Percentiles rank a stretch among this genome's conserved stretches.
Evolutionary conservation across 352 stramenopile species (phyloP).

Genomic region (Globisporangium ultimum): DNA sequence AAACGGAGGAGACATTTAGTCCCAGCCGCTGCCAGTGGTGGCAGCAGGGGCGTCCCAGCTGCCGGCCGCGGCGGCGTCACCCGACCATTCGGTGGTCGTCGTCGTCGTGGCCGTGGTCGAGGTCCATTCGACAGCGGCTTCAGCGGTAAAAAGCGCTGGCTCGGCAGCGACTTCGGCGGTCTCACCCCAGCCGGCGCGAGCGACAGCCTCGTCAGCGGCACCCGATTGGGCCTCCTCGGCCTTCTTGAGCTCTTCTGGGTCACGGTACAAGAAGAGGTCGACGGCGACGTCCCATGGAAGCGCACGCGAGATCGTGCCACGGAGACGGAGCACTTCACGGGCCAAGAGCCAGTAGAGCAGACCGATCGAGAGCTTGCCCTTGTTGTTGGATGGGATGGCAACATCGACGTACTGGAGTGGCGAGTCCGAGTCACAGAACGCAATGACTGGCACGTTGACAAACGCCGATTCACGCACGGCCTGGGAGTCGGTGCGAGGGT

Average conservation of each 20-base stretch:
- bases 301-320: conserved; percentile 94
- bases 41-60: conserved; percentile 57
- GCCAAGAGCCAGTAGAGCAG: conserved; percentile 99
- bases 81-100: conserved; percentile 72
- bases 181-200: conserved; percentile 73
- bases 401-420: conserved; percentile 99
- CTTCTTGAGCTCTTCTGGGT: conserved; percentile 99
- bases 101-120: conserved; percentile 20
- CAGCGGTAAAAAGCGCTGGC: conserved; percentile 50
- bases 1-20: conserved; percentile 54
- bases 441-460: conserved; percentile 99
- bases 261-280: conserved; percentile 99
- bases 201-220: conserved; percentile 71
- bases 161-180: conserved; percentile 46
- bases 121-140: conserved; percentile 63
- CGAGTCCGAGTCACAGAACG: conserved; percentile 99
- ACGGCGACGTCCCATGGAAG: conserved; percentile 98
- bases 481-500: conserved; percentile 97
- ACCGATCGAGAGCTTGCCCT: conserved; percentile 99
- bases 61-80: conserved; percentile 47
- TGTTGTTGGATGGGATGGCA: conserved; percentile 99
- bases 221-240: conserved; percentile 94
- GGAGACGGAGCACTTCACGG: conserved; percentile 97
- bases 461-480: conserved; percentile 98
- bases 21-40: conserved; percentile 56